Conservation (phyloP, 495 filamentous ascomycete species). For the Trypethelium eluteriae region DNA sequence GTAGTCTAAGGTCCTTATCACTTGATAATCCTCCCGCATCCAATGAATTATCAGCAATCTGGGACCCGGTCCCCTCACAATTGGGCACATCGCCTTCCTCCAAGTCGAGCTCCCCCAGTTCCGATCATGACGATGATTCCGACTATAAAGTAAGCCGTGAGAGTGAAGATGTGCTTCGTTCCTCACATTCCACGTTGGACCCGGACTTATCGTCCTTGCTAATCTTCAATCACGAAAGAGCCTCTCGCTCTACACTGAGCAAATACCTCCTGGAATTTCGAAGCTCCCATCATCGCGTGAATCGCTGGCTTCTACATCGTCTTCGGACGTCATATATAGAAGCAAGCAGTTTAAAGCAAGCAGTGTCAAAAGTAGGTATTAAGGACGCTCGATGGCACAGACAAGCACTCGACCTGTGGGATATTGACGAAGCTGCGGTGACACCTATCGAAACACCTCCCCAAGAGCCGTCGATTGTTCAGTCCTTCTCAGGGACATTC, state of each 20-base stretch:
- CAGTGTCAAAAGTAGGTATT: background rate
- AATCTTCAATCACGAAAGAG: background rate
- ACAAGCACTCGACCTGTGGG: background rate
- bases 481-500: background rate
- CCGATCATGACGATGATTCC: background rate
- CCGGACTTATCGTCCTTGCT: background rate
- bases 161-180: background rate
- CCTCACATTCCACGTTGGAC: background rate
- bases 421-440: background rate
- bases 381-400: background rate
- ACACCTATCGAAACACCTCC: background rate
- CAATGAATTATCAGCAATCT: background rate
- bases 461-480: background rate
- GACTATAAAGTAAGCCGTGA: background rate
- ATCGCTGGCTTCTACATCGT: slow-evolving; percentile 1
- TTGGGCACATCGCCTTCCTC: too few species aligned
- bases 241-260: background rate
- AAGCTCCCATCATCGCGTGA: background rate
- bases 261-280: background rate
- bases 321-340: slow-evolving; percentile 1
- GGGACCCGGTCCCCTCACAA: background rate
- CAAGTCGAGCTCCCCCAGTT: too few species aligned
- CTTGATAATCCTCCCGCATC: background rate
- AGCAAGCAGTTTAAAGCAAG: slow-evolving; percentile 1
- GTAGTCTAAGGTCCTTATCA: background rate